phyloP scores from a whole-genome alignment of 225 moss, liverwort and hornwort species.

The Thuidium tamariscinum region DNA sequence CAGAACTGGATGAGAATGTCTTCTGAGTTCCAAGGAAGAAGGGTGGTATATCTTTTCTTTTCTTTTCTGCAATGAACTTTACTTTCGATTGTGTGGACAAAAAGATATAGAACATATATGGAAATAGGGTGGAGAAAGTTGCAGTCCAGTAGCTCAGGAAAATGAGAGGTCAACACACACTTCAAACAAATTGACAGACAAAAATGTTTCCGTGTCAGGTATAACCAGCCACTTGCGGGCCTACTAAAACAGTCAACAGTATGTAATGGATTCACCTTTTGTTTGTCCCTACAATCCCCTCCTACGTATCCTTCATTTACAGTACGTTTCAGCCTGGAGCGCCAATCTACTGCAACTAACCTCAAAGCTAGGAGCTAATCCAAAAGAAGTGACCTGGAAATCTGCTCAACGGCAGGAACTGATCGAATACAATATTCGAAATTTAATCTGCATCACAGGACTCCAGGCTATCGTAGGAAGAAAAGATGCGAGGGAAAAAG shows the following conservation, averaged over 20 bases:
- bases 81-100: neutral
- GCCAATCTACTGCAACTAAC: neutral
- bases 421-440: neutral
- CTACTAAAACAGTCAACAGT: constrained; percentile 3
- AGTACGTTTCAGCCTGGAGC: neutral
- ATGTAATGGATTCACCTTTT: constrained; percentile 7
- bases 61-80: neutral
- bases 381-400: neutral
- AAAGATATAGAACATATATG: neutral
- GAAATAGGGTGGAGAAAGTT: neutral
- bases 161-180: constrained; percentile 2
- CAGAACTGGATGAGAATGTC: neutral
- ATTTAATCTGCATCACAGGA: neutral
- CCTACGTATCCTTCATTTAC: neutral
- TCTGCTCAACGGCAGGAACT: neutral
- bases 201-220: constrained; percentile 16
- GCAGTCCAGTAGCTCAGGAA: neutral
- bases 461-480: neutral
- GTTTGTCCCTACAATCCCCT: constrained; percentile 1
- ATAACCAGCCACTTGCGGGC: constrained; percentile 14
- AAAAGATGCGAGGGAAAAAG: neutral
- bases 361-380: neutral
- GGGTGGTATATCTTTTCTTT: no score
- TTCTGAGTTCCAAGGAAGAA: neutral
- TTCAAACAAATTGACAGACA: neutral